phyloP scores from a whole-genome alignment of 768 basidiomycete species.

The Russula emetica region DNA sequence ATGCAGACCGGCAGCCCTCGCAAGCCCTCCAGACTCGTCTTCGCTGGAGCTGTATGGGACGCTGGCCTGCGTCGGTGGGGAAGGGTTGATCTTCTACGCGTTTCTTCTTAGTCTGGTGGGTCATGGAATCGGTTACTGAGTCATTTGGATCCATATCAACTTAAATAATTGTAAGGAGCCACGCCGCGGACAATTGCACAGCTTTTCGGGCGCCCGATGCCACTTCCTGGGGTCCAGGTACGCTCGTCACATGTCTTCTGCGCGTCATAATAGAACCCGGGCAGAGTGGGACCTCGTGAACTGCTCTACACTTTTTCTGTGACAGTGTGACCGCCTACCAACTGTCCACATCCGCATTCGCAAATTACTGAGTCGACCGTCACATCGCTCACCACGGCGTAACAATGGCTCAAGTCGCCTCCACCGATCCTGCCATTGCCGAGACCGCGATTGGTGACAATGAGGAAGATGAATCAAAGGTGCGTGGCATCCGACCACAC shows the following conservation, averaged over 20 bases:
- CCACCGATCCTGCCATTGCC: constrained; percentile 28
- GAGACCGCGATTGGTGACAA: constrained; percentile 33
- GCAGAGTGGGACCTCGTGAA: constrained; percentile 6
- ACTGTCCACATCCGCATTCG: background rate
- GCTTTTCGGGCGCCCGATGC: background rate
- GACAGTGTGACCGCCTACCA: constrained; percentile 12
- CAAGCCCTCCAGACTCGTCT: constrained; percentile 84
- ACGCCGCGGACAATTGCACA: constrained; percentile 9
- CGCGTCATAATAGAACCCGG: background rate
- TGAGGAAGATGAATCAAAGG: constrained; percentile 38
- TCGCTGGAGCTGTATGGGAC: constrained; percentile 75
- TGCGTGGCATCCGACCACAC: constrained; percentile 25
- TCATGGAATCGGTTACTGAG: constrained; percentile 33
- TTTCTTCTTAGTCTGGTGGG: constrained; percentile 73
- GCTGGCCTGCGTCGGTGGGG: constrained; percentile 53
- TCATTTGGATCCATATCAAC: constrained; percentile 24
- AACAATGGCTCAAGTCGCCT: constrained; percentile 34
- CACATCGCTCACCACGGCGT: constrained; percentile 17
- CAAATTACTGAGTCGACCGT: background rate
- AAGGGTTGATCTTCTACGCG: constrained; percentile 53
- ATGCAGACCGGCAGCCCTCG: constrained; percentile 75
- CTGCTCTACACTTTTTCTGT: background rate
- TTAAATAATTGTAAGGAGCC: constrained; percentile 20
- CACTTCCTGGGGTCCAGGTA: constrained; percentile 15
- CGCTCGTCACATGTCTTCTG: background rate